Evolutionary conservation across 2,329 filamentous ascomycete species (phyloP), one percentile per base, ranked within the genome.

Genomic region (Monosporascus sp.): DNA sequence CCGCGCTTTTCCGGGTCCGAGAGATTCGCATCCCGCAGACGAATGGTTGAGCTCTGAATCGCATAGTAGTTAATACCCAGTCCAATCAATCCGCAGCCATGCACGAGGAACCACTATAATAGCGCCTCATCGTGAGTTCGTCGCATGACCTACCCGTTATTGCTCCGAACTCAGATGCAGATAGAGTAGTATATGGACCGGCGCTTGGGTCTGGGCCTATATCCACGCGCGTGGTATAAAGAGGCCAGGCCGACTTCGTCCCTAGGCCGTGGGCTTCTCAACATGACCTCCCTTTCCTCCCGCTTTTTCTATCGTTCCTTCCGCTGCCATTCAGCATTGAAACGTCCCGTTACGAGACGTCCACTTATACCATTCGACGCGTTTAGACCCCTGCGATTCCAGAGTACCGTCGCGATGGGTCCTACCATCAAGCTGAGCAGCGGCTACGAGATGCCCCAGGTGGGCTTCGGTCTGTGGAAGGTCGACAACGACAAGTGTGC

Each of bases 381-480:
- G 35, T 38, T 18, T 25, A 39, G 47, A 7, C 18, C 35, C 17
- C 18, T 27, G 24, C 41, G 24, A 31, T 38, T 17, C 41, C 54
- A 5, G 38, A 35, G 48, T 5, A 46, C 55, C 11, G 57, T 46
- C 18, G 57, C 53, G 59, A 64, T 65, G 61, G 55, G 50, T 64
- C 70, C 75, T 52, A 81, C 72, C 55, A 74, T 86, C 70, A 86
- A 84, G 74, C 80, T 87, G 57, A 85, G 75, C 73, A 83, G 77
- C 71, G 83, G 84, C 72, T 67, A 80, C 63, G 77, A 87, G 63
- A 89, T 89, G 87, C 87, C 86, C 66, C 81, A 86, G 69, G 85
- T 89, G 60, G 87, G 87, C 71, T 89, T 89, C 68, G 87, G 87
- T 55, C 80, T 93, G 61, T 94, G 89, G 89, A 94, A 94, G 77